Conservation (phyloP, 2,329 filamentous ascomycete genomes). For the Alternaria infectoria region DNA sequence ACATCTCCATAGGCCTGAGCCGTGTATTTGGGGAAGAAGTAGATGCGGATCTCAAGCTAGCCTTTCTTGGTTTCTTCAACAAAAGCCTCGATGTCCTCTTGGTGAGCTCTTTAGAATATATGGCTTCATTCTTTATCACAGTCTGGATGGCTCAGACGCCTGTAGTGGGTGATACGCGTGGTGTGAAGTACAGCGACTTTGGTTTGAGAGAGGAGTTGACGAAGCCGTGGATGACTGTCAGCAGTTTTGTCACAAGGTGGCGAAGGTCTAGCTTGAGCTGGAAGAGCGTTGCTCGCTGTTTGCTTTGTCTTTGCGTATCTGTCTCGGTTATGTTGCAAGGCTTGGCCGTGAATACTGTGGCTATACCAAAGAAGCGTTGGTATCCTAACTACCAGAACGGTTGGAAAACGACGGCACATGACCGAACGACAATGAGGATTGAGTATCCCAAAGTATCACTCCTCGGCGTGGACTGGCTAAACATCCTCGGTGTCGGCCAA, state of each 20-base stretch:
- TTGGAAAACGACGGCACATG: neutral
- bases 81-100: conserved; percentile 7
- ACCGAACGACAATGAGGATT: neutral
- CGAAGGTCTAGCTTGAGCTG: neutral
- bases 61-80: conserved; percentile 8
- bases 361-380: conserved; percentile 12
- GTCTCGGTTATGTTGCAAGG: conserved; percentile 5
- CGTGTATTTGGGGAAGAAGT: neutral
- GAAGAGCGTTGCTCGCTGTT: neutral
- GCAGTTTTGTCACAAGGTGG: neutral
- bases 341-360: conserved; percentile 7
- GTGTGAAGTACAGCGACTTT: conserved; percentile 6
- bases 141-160: neutral
- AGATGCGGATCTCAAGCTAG: conserved; percentile 5
- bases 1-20: neutral
- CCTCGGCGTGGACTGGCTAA: neutral
- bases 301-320: conserved; percentile 9
- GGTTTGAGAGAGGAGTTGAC: conserved; percentile 8
- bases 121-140: neutral
- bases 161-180: neutral
- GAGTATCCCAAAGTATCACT: conserved; percentile 2
- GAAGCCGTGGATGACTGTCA: conserved; percentile 12
- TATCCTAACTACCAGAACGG: neutral
- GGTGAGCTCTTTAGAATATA: conserved; percentile 7
- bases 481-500: neutral